Evolutionary conservation across 768 basidiomycete species (phyloP).

Genomic region (Tremella yokohamensis): DNA sequence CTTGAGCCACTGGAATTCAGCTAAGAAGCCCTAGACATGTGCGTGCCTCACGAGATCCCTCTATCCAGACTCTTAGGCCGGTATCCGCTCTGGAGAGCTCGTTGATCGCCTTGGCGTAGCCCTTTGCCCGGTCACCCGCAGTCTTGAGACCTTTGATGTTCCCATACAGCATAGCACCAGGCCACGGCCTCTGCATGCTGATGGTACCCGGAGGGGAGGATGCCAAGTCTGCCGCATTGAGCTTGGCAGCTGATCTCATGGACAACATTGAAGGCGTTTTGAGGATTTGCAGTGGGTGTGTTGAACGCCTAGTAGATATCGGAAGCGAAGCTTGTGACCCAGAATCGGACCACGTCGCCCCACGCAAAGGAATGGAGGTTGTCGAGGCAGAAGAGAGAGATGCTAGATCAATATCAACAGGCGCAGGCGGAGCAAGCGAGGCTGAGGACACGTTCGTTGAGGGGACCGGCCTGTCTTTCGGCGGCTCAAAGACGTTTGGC

Average conservation of each 20-base stretch:
- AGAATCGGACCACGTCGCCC: too few relatives aligned
- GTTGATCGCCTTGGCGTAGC: slow-evolving; percentile 44
- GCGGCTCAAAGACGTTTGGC: slow-evolving; percentile 29
- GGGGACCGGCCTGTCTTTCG: slow-evolving; percentile 16
- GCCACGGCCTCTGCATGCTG: slow-evolving; percentile 34
- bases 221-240: too few relatives aligned
- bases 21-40: neutral
- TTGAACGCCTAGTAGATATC: too few relatives aligned
- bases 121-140: slow-evolving; percentile 46
- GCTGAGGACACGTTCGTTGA: neutral
- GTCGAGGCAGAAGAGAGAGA: too few relatives aligned
- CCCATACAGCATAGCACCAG: slow-evolving; percentile 47
- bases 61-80: slow-evolving; percentile 44
- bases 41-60: slow-evolving; percentile 30
- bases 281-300: too few relatives aligned
- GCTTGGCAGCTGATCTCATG: too few relatives aligned
- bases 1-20: slow-evolving; percentile 9
- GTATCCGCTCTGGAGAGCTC: slow-evolving; percentile 42
- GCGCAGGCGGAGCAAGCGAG: neutral
- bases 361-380: too few relatives aligned
- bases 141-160: slow-evolving; percentile 41
- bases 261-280: too few relatives aligned
- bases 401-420: neutral
- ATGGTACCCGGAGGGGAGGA: too few relatives aligned
- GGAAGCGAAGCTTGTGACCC: too few relatives aligned